Evolutionary conservation across 306 rosid species (phyloP).

Genomic region (Dicorynia guianensis): DNA sequence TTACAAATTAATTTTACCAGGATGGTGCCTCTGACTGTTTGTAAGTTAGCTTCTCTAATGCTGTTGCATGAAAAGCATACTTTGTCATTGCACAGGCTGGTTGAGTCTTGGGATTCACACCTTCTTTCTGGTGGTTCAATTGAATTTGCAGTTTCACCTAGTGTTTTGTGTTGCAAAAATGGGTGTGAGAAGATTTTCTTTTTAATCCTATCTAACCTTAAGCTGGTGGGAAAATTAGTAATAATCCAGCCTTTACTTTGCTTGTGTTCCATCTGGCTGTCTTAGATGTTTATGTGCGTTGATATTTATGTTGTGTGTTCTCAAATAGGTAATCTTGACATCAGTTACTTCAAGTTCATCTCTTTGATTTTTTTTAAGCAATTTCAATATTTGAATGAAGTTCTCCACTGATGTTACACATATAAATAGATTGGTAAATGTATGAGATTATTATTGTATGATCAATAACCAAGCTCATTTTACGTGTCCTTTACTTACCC

Average conservation of each 20-base stretch:
- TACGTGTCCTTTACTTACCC: constrained; percentile 58
- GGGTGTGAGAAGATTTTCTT: constrained; percentile 29
- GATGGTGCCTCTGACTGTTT: constrained; percentile 83
- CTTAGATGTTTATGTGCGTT: constrained; percentile 28
- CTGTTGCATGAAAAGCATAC: constrained; percentile 81
- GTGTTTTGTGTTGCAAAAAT: constrained; percentile 29
- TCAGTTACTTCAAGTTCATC: background rate
- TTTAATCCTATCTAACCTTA: constrained; percentile 22
- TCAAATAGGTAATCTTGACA: background rate
- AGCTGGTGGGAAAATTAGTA: constrained; percentile 25
- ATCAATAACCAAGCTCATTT: constrained; percentile 28
- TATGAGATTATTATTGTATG: constrained; percentile 17
- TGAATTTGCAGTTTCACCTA: constrained; percentile 86
- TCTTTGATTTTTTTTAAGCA: too few species aligned
- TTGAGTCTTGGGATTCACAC: constrained; percentile 62
- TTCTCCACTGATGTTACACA: too few species aligned
- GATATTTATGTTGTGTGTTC: constrained; percentile 2
- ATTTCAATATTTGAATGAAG: too few species aligned
- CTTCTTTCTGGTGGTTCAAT: constrained; percentile 69
- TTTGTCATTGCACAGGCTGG: constrained; percentile 61
- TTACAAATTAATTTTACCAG: constrained; percentile 61
- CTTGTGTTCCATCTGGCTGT: constrained; percentile 26
- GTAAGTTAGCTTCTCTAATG: constrained; percentile 74
- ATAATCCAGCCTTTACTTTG: constrained; percentile 22
- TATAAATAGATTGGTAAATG: constrained; percentile 19